Conservation (phyloP, 805 yeast genomes). For the Maudiozyma saulgeensis region DNA sequence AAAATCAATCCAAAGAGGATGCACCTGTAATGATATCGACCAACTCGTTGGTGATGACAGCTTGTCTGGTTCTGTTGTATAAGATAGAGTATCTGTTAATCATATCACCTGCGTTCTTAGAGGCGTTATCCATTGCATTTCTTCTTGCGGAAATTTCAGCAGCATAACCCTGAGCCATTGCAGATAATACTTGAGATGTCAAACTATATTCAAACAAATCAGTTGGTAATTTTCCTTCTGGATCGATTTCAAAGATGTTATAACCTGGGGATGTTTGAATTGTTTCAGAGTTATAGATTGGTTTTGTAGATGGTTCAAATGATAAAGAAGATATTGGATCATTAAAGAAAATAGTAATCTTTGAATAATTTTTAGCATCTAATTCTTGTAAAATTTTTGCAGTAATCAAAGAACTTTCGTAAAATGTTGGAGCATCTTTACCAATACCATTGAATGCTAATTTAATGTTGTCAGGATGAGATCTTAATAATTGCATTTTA, state of each 20-base stretch:
- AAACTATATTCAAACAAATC: slow-evolving; percentile 78
- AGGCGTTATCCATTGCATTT: slow-evolving; percentile 99
- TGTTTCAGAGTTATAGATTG: slow-evolving; percentile 58
- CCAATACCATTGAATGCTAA: slow-evolving; percentile 86
- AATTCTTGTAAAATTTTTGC: slow-evolving; percentile 61
- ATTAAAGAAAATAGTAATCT: slow-evolving; percentile 78
- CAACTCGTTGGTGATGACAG: slow-evolving; percentile 90
- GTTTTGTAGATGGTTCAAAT: slow-evolving; percentile 69
- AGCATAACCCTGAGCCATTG: slow-evolving; percentile 96
- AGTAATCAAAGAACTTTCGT: slow-evolving; percentile 80
- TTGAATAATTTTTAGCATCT: slow-evolving; percentile 44
- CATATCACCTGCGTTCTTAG: slow-evolving; percentile 99
- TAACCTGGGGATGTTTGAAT: slow-evolving; percentile 80
- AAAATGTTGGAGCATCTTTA: slow-evolving; percentile 91
- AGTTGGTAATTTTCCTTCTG: slow-evolving; percentile 56
- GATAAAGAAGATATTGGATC: slow-evolving; percentile 79
- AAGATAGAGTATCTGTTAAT: slow-evolving; percentile 90
- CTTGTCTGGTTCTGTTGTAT: slow-evolving; percentile 99
- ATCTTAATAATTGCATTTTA: slow-evolving; percentile 80
- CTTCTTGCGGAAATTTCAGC: slow-evolving; percentile 97
- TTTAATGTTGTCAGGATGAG: slow-evolving; percentile 57
- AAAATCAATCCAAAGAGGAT: slow-evolving; percentile 77
- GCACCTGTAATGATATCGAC: slow-evolving; percentile 99
- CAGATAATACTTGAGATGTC: slow-evolving; percentile 82
- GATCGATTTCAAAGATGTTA: slow-evolving; percentile 71